Conservation (phyloP, 2,329 filamentous ascomycete species). For the Beauveria scarabaeidicola region DNA sequence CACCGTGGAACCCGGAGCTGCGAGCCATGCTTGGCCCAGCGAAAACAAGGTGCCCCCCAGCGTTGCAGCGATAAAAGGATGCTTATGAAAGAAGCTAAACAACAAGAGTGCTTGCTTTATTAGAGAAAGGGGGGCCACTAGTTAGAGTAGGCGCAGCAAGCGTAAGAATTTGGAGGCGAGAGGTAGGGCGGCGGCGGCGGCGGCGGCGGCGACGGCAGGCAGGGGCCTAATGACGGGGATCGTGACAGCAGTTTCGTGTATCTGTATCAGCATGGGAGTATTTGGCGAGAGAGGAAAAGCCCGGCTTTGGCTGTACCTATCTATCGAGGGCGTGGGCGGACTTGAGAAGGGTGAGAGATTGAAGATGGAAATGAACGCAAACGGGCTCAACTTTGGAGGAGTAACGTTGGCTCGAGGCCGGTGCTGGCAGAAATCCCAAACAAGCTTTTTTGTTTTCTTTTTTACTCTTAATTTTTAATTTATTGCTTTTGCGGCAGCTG, state of each 20-base stretch:
- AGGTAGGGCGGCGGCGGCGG: background rate
- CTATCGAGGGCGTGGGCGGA: background rate
- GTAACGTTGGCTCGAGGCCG: background rate
- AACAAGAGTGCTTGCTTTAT: background rate
- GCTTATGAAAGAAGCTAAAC: constrained; percentile 11
- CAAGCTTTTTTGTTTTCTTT: too few relatives aligned
- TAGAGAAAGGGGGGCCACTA: background rate
- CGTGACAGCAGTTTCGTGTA: background rate
- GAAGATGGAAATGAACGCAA: background rate
- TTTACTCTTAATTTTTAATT: too few relatives aligned
- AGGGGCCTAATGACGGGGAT: background rate
- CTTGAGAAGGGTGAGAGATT: background rate
- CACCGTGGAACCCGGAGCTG: background rate
- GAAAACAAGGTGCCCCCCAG: background rate
- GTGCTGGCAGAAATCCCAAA: background rate
- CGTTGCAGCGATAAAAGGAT: constrained; percentile 9
- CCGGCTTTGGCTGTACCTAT: background rate
- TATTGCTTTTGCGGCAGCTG: background rate
- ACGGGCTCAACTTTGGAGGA: background rate
- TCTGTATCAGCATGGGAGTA: background rate
- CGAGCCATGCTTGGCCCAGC: background rate
- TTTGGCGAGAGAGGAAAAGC: background rate
- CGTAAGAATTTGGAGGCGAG: background rate
- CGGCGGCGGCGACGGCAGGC: background rate
- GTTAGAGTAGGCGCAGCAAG: background rate